These are phyloP conservation scores for Solanum stenotomum DNA, from an alignment of 257 asterid genomes.

Conservation along the genomic window DNA sequence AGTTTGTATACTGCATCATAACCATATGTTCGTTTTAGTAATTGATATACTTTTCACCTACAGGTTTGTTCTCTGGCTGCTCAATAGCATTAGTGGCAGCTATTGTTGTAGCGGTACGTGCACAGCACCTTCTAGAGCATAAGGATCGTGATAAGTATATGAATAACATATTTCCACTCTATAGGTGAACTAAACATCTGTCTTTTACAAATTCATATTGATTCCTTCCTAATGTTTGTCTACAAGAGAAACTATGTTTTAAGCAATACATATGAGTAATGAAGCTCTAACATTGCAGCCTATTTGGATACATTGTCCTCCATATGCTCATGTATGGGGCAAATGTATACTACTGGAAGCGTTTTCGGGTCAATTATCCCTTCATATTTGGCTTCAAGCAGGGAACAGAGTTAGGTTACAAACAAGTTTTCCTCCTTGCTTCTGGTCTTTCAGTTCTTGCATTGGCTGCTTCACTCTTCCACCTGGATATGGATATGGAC, in stretches of 20 bases:
- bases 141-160: slow-evolving; percentile 40
- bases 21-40: not conserved
- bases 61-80: slow-evolving; percentile 77
- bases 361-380: slow-evolving; percentile 58
- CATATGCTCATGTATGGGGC: slow-evolving; percentile 65
- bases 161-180: slow-evolving; percentile 72
- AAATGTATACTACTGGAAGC: slow-evolving; percentile 68
- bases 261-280: not conserved
- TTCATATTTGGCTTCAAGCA: slow-evolving; percentile 68
- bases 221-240: not conserved
- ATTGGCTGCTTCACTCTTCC: slow-evolving; percentile 53
- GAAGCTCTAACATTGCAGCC: slow-evolving; percentile 26
- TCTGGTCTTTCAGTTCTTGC: slow-evolving; percentile 65
- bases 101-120: slow-evolving; percentile 34
- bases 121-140: slow-evolving; percentile 35
- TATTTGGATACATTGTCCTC: slow-evolving; percentile 55
- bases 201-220: not conserved
- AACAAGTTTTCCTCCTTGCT: slow-evolving; percentile 70
- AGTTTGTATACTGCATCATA: not conserved
- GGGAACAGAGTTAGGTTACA: slow-evolving; percentile 64
- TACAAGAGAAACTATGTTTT: not conserved
- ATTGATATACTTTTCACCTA: slow-evolving; percentile 1
- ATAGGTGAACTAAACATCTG: slow-evolving; percentile 34
- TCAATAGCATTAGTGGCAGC: slow-evolving; percentile 54
- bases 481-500: slow-evolving; percentile 80